phyloP scores from a whole-genome alignment of 768 basidiomycete genomes.

The Krasilnikovozyma curviuscula region DNA sequence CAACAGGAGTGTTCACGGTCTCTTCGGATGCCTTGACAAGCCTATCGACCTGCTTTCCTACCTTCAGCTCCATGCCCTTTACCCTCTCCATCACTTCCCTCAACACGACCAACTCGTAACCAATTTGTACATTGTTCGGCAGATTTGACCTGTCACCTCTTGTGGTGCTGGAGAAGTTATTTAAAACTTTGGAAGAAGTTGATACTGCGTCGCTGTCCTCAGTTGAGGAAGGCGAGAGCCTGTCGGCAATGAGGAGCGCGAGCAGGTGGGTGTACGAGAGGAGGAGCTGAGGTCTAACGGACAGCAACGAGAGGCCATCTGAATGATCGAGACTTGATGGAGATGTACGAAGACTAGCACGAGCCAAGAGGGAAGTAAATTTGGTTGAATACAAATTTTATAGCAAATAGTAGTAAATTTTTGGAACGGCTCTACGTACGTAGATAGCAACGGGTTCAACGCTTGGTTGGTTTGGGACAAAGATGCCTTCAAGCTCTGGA shows the following conservation, averaged over 20 bases:
- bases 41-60: conserved; percentile 93
- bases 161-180: conserved; percentile 10
- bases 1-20: conserved; percentile 23
- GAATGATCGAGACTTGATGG: conserved; percentile 8
- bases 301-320: conserved; percentile 77
- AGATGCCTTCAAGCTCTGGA: no score
- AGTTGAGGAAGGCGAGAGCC: conserved; percentile 21
- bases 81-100: conserved; percentile 77
- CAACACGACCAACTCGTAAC: conserved; percentile 58
- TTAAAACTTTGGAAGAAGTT: conserved; percentile 30
- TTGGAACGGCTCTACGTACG: no score
- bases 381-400: no score
- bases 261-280: conserved; percentile 72
- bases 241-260: conserved; percentile 35
- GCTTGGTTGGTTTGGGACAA: conserved; percentile 5
- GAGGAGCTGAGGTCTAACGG: conserved; percentile 65
- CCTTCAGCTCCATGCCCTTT: conserved; percentile 59
- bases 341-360: no score
- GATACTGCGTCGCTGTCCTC: conserved; percentile 36
- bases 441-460: conserved; percentile 10
- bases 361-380: no score
- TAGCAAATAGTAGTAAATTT: no score
- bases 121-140: conserved; percentile 34
- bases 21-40: conserved; percentile 55
- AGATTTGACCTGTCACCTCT: neutral